Evolutionary conservation across 2,329 filamentous ascomycete genomes (phyloP).

Genomic region (Alternaria alternata): DNA sequence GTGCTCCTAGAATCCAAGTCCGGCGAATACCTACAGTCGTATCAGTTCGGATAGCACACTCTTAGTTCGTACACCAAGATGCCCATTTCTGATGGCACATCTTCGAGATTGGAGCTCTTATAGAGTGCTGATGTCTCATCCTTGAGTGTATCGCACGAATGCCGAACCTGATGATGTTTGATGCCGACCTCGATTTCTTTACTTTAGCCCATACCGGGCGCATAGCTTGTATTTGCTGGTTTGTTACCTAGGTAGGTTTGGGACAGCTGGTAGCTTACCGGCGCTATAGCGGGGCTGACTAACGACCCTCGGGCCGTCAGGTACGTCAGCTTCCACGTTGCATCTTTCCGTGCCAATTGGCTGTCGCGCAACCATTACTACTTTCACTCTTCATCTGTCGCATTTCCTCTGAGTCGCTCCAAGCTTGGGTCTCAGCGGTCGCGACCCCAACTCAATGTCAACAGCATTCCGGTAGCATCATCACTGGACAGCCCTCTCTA

Average conservation of each 20-base stretch:
- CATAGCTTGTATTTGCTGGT: background rate
- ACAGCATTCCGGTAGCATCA: slow-evolving; percentile 28
- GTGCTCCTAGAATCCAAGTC: no score
- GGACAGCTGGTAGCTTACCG: background rate
- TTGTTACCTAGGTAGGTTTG: background rate
- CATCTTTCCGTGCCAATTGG: slow-evolving; percentile 43
- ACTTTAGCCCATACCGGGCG: no score
- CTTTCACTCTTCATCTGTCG: slow-evolving; percentile 11
- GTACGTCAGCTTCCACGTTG: slow-evolving; percentile 46
- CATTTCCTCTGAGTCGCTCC: background rate
- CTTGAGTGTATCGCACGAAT: no score
- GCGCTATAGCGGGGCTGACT: slow-evolving; percentile 1
- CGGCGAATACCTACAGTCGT: no score
- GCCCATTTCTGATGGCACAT: no score
- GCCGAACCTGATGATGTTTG: no score
- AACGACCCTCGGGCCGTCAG: slow-evolving; percentile 15
- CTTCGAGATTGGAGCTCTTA: no score
- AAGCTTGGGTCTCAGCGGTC: slow-evolving; percentile 9
- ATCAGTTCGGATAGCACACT: no score
- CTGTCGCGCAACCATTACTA: slow-evolving; percentile 25
- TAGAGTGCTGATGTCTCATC: no score
- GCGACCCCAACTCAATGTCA: slow-evolving; percentile 29
- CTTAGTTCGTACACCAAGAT: no score
- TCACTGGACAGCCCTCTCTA: slow-evolving; percentile 17
- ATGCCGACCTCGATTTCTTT: no score